These are phyloP conservation scores for Priceomyces melissophilus DNA, from an alignment of 805 yeast species.

Conservation along the genomic window DNA sequence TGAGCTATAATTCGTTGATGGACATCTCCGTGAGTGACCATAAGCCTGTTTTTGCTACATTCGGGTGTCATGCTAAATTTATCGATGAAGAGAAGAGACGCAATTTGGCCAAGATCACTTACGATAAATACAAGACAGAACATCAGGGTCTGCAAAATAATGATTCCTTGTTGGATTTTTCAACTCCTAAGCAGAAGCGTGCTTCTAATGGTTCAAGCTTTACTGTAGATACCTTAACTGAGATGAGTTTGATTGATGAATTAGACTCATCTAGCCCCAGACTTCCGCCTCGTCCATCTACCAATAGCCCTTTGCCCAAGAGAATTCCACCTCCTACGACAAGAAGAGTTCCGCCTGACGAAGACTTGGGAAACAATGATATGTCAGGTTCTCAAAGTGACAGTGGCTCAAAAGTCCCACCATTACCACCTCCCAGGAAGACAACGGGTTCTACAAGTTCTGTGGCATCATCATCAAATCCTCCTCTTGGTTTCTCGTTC, in stretches of 20 bases:
- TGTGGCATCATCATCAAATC: slow-evolving; percentile 11
- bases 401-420: slow-evolving; percentile 12
- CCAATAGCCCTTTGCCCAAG: slow-evolving; percentile 16
- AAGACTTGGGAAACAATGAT: slow-evolving; percentile 11
- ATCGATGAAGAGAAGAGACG: slow-evolving; percentile 46
- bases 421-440: slow-evolving; percentile 21
- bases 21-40: slow-evolving; percentile 75
- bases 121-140: slow-evolving; percentile 27
- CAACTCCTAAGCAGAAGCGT: slow-evolving; percentile 1
- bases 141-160: slow-evolving; percentile 18
- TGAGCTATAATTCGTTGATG: slow-evolving; percentile 66
- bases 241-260: slow-evolving; percentile 34
- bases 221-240: slow-evolving; percentile 28
- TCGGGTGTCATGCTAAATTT: slow-evolving; percentile 60
- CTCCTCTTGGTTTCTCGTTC: slow-evolving; percentile 33
- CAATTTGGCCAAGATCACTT: slow-evolving; percentile 24
- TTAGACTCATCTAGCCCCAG: slow-evolving; percentile 18
- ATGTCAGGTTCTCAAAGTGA: neutral
- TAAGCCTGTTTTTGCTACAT: slow-evolving; percentile 86
- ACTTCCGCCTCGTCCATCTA: slow-evolving; percentile 17
- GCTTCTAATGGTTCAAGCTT: slow-evolving; percentile 15
- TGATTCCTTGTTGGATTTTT: slow-evolving; percentile 8
- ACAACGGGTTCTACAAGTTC: slow-evolving; percentile 6
- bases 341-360: slow-evolving; percentile 20
- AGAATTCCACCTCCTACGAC: slow-evolving; percentile 33